Base-by-base conservation (phyloP, 768 basidiomycete species). In the Mrakia frigida region DNA sequence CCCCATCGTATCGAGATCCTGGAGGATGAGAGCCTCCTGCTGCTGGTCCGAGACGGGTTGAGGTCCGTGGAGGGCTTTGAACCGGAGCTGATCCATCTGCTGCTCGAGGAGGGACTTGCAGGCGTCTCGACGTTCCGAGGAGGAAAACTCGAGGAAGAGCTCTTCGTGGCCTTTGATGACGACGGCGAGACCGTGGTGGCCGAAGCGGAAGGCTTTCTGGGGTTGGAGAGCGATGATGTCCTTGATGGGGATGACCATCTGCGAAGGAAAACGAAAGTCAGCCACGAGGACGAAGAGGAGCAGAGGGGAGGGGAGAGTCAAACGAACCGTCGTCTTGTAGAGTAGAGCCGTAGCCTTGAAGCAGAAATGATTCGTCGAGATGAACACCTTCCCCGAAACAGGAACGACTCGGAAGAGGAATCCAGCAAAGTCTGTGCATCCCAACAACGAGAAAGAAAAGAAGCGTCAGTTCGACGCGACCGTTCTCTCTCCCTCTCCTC, bases 151-250 rank as follows among this genome's bases (percentile, higher is more conserved):
- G 80, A 98, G 91, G 86, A 99, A 99, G 14, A 98, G 86, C 82
- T 99, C 96, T 84, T 99, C 96, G 81, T 98, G 94, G 0, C 96
- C 96, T 80, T 91, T 92, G 80, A 99, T 89, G 73, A 98, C 90
- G 74, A 98, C 86, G 50, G 92, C 89, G 28, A 98, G 87, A 37
- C 96, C 96, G 80, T 91, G 88, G 81, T 94, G 93, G 9, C 92
- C 93, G 82, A 97, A 93, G 33, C 92, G 89, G 79, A 92, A 91
- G 2, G 94, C 92, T 83, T 90, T 93, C 13, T 91, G 89, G 82
- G 88, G 91, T 83, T 97, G 92, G 6, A 88, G 87, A 16, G 92
- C 88, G 59, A 98, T 85, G 53, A 98, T 88, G 83, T 98, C 96
- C 60, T 88, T 88, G 74, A 97, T 89, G 18, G 96, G 96, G 39